Evolutionary conservation across 371 early-diverging fungal genomes (phyloP).

Genomic region (Cokeromyces recurvatus): DNA sequence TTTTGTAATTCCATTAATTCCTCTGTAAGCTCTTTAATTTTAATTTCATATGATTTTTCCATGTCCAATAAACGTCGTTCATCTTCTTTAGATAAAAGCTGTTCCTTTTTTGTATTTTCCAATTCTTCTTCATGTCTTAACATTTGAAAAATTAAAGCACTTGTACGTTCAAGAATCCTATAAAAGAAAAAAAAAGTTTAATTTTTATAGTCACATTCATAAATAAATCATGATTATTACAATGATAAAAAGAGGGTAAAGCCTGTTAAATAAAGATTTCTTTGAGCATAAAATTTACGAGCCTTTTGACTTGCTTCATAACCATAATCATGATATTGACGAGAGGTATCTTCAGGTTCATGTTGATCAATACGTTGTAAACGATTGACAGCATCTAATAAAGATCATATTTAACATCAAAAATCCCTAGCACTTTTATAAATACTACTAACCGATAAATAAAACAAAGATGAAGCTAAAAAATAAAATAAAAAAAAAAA

Average conservation of each 20-base stretch:
- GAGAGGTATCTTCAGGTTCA: conserved; percentile 23
- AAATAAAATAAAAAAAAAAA: not conserved
- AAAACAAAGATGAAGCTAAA: conserved; percentile 59
- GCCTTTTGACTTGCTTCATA: conserved; percentile 63
- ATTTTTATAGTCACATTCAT: not conserved
- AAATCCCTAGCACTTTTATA: not conserved
- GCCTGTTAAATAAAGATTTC: conserved; percentile 87
- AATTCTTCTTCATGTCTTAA: conserved; percentile 66
- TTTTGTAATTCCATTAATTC: conserved; percentile 53
- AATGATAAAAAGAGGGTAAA: conserved; percentile 85
- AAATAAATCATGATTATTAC: conserved; percentile 30
- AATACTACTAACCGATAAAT: conserved; percentile 48
- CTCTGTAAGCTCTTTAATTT: conserved; percentile 23
- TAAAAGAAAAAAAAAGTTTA: not conserved
- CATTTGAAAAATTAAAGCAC: conserved; percentile 66
- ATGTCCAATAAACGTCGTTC: conserved; percentile 30
- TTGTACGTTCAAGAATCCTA: conserved; percentile 73
- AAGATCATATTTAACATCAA: conserved; percentile 39
- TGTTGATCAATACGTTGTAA: conserved; percentile 44
- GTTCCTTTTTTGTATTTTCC: conserved; percentile 51
- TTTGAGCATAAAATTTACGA: conserved; percentile 82
- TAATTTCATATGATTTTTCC: conserved; percentile 25
- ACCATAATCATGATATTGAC: conserved; percentile 37
- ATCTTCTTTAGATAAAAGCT: conserved; percentile 21
- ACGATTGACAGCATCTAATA: conserved; percentile 65